A percentile compares a stretch with the other conserved stretches of the same genome.
phyloP scores from a whole-genome alignment of 2,329 filamentous ascomycete genomes.

The Berkeleyomyces rouxiae region DNA sequence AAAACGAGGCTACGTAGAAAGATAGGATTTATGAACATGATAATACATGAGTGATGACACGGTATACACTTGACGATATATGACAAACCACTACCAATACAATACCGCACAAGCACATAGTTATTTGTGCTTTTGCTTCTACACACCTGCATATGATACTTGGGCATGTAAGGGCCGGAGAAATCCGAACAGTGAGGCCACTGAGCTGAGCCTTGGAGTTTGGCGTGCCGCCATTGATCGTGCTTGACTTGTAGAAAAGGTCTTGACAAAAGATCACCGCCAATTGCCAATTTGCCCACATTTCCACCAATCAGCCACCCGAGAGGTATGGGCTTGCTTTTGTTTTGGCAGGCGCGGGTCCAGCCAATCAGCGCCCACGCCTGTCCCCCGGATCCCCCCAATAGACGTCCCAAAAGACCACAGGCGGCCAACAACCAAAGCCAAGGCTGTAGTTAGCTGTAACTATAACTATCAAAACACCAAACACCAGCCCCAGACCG shows the following conservation, averaged over 20 bases:
- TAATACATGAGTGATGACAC: too few species aligned
- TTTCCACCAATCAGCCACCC: background rate
- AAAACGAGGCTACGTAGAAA: too few species aligned
- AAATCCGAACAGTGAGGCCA: too few species aligned
- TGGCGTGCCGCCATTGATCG: too few species aligned
- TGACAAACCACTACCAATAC: background rate
- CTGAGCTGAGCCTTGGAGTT: too few species aligned
- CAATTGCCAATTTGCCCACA: background rate
- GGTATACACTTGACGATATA: background rate
- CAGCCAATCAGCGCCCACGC: conserved; percentile 11
- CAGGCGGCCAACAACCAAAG: background rate
- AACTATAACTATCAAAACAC: too few species aligned
- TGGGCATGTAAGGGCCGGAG: too few species aligned
- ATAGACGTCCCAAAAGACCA: background rate
- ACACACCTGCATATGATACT: too few species aligned
- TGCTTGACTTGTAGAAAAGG: background rate
- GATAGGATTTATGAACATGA: too few species aligned
- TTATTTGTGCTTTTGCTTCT: too few species aligned
- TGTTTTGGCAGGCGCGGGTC: conserved; percentile 4
- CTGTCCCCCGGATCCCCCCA: background rate
- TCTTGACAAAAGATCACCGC: background rate
- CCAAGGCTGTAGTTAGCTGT: background rate
- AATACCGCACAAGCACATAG: background rate
- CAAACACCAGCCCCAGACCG: too few species aligned
- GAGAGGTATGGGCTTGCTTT: background rate